Conservation (phyloP, 139 green algal species). For the Ettlia oleoabundans region DNA sequence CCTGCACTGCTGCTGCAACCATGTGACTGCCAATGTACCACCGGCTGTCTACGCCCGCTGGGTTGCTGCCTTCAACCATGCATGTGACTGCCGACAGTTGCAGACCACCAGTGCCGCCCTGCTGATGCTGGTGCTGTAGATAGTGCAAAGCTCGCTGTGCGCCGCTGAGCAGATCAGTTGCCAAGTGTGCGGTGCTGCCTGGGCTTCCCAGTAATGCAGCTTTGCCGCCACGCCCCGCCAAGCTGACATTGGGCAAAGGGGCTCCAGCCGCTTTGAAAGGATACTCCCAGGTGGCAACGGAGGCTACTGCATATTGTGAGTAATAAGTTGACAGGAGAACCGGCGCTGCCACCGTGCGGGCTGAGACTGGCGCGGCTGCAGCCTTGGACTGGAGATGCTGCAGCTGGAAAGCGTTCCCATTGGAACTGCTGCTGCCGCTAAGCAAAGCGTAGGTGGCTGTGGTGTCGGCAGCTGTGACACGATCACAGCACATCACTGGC, state of each 20-base stretch:
- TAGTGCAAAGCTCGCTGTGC: background rate
- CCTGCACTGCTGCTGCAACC: background rate
- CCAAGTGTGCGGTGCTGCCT: background rate
- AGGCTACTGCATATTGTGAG: background rate
- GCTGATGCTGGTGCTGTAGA: background rate
- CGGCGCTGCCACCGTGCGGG: background rate
- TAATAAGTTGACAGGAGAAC: too few species aligned
- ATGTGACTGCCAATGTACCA: too few species aligned
- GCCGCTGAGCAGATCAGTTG: background rate
- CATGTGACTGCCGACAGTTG: background rate
- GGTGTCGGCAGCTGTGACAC: background rate
- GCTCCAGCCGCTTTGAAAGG: too few species aligned
- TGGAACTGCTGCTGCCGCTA: background rate
- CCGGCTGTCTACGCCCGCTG: background rate
- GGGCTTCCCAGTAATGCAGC: background rate
- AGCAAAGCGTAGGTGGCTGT: background rate
- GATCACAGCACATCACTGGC: background rate
- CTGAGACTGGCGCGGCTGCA: background rate
- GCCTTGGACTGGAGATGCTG: background rate
- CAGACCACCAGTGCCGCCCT: background rate
- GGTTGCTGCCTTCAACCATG: background rate
- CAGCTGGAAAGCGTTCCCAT: background rate
- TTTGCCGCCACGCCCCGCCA: background rate
- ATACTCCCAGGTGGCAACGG: too few species aligned
- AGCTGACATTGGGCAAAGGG: too few species aligned